Evolutionary conservation across 345 rosid genomes (phyloP), one percentile per base, ranked within the genome.

Genomic region (Geranium brycei): DNA sequence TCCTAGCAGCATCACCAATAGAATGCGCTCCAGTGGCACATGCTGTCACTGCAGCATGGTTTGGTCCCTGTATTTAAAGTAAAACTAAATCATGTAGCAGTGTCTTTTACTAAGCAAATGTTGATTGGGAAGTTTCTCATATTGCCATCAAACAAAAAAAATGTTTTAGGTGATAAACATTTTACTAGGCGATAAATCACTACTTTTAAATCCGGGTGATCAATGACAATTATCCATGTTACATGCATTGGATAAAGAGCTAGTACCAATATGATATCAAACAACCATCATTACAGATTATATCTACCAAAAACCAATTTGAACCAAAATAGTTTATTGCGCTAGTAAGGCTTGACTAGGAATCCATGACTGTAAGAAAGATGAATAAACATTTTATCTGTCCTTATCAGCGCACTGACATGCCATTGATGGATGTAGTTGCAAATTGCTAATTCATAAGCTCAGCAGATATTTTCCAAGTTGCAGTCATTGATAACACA

Each of bases 11-110:
- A 83, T 92, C 98, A 18, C 96, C 96, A 64, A 92, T 85, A 59
- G 97, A 93, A 72, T 93, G 99, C 17, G 97, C 91, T 63, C 96
- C 99, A 58, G 97, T 93, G 59, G 99, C 97, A 74, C 99, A 93
- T 66, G 97, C 99, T 72, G 97, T 90, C 75, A 93, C 97, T 61
- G 97, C 97, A 73, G 97, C 91, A 86, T 90, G 99, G 77, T 93
- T 93, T 76, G 99, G 97, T 59, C 99, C 98, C 97, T 92, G 76
- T 67, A 78, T 63, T 70, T 78, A 76, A 71, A 68, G 59, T 55
- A 68, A 58, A 66, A 59, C 59, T 28, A 69, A 58, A 71, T 32
- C 19, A 62, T 62, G 66, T 69, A 47, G 59, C 51, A 59, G 4
- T 30, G 64, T 59, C 60, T 41, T 67, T 63, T 59, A 30, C 59